phyloP scores from a whole-genome alignment of 345 rosid species.

The Ricinus communis region DNA sequence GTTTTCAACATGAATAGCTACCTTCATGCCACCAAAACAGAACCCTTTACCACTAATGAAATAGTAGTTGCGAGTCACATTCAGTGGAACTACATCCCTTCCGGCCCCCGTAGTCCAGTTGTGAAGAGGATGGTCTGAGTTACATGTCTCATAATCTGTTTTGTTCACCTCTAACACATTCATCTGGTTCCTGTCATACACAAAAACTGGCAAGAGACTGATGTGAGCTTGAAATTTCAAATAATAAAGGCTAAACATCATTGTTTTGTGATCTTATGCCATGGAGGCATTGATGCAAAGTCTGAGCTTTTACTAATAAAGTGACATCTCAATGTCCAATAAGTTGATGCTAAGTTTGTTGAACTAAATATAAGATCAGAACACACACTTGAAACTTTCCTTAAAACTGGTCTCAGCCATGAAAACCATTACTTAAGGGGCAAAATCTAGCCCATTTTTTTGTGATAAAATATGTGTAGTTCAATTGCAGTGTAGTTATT shows the following conservation, averaged over 20 bases:
- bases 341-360: neutral
- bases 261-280: neutral
- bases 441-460: neutral
- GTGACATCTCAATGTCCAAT: neutral
- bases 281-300: neutral
- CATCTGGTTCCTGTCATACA: constrained; percentile 87
- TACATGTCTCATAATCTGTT: constrained; percentile 70
- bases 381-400: neutral
- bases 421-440: neutral
- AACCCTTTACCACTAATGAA: constrained; percentile 83
- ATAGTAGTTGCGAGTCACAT: constrained; percentile 68
- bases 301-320: neutral
- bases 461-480: neutral
- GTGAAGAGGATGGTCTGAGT: constrained; percentile 57
- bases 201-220: constrained; percentile 51
- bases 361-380: constrained; percentile 1
- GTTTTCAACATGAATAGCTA: constrained; percentile 60
- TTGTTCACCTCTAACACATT: constrained; percentile 86
- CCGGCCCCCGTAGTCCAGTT: constrained; percentile 92
- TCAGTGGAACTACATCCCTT: constrained; percentile 86
- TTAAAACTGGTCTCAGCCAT: too few species aligned
- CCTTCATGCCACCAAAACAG: constrained; percentile 85
- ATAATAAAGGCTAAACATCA: neutral
- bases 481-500: neutral
- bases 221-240: neutral